Evolutionary conservation across 2,329 filamentous ascomycete species (phyloP), one percentile per base, ranked within the genome.

Genomic region (Bipolaris zeicola): DNA sequence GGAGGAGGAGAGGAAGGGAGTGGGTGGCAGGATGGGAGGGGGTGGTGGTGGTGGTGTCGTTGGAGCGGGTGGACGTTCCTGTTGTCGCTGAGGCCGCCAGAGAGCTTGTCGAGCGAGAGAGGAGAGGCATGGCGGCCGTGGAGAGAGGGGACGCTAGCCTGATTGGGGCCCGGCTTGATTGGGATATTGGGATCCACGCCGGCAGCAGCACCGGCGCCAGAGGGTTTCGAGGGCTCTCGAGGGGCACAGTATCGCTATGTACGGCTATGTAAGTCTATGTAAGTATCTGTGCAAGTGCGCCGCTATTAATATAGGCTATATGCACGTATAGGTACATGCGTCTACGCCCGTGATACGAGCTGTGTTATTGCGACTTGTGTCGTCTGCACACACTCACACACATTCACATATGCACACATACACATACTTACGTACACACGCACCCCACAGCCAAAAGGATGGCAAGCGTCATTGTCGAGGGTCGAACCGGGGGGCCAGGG

Each of bases 41-140:
- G 37, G 36, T 20, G 20, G 20, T 13, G 26, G 20, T 13, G 26
- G 47, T 11, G 47, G 11, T 11, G 22, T 16, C 2, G 42, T 20
- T 24, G 48, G 38, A 22, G 37, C 37, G 43, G 52, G 51, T 50
- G 57, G 37, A 20, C 4, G 39, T 44, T 49, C 49, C 53, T 48
- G 55, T 50, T 50, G 47, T 55, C 36, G 41, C 55, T 55, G 55
- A 41, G 58, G 58, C 51, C 43, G 51, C 55, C 38, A 58, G 55
- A 50, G 31, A 49, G 45, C 49, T 48, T 57, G 16, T 31, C 28
- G 28, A 31, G 28, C 10, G 54, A 52, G 52, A 52, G 54, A 42
- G 39, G 39, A 42, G 54, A 57, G 43, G 50, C 54, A 53, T 55
- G 52, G 37, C 36, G 52, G 37, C 39, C 18, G 22, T 44, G 38